Evolutionary conservation across 2,329 filamentous ascomycete species (phyloP).

Genomic region (Plenodomus biglobosus): DNA sequence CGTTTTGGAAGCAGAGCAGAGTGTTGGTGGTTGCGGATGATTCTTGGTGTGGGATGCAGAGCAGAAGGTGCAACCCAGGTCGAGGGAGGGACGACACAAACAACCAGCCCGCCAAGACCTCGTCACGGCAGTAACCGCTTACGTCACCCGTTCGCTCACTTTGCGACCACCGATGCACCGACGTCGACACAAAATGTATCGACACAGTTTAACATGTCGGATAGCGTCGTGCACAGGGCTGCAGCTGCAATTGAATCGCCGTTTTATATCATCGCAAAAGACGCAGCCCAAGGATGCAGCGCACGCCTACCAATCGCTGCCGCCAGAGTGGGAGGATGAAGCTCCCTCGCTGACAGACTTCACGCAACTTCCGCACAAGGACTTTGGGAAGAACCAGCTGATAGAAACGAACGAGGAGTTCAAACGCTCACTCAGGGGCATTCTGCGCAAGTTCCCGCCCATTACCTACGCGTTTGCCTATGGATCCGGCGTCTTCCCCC

Average conservation of each 20-base stretch:
- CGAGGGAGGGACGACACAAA: slow-evolving; percentile 12
- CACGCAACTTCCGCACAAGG: slow-evolving; percentile 71
- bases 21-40: slow-evolving; percentile 5
- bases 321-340: slow-evolving; percentile 72
- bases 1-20: not conserved
- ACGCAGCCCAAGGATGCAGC: slow-evolving; percentile 20
- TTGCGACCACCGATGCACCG: slow-evolving; percentile 23
- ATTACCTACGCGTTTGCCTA: slow-evolving; percentile 98
- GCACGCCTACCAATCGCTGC: slow-evolving; percentile 38
- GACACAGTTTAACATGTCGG: slow-evolving; percentile 30
- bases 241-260: slow-evolving; percentile 25
- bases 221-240: slow-evolving; percentile 33
- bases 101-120: slow-evolving; percentile 12
- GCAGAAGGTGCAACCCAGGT: slow-evolving; percentile 14
- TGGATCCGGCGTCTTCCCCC: slow-evolving; percentile 93
- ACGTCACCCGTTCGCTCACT: slow-evolving; percentile 26
- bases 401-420: slow-evolving; percentile 92
- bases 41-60: slow-evolving; percentile 5
- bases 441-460: slow-evolving; percentile 91
- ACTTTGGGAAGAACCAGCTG: slow-evolving; percentile 94
- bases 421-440: slow-evolving; percentile 82
- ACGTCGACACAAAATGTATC: slow-evolving; percentile 35
- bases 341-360: slow-evolving; percentile 72
- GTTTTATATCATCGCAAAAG: slow-evolving; percentile 30
- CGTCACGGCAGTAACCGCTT: slow-evolving; percentile 17